A percentile compares a stretch with the other conserved stretches of the same genome.
Conservation (phyloP, 106 monocot species). For the Phalaenopsis equestris region DNA sequence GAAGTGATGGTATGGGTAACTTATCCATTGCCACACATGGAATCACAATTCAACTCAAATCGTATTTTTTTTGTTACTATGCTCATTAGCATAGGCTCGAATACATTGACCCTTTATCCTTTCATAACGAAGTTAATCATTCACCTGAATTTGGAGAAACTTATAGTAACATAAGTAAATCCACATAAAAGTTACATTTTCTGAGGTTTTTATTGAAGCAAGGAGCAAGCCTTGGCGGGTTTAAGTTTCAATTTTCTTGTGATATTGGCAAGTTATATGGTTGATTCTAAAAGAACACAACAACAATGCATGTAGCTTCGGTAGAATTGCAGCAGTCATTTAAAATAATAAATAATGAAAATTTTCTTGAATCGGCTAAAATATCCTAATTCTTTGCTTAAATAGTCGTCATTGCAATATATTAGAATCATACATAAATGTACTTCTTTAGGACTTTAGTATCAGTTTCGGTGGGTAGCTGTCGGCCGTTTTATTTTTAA, state of each 20-base stretch:
- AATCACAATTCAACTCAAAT: no score
- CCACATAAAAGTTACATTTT: neutral
- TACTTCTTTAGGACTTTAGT: neutral
- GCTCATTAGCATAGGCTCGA: neutral
- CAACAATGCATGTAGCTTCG: no score
- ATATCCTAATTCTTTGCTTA: neutral
- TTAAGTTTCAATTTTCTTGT: no score
- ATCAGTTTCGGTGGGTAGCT: neutral
- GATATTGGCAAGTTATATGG: no score
- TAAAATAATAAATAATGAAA: neutral
- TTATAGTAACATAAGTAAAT: neutral
- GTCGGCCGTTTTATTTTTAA: neutral
- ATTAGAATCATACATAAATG: neutral
- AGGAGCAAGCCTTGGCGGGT: no score
- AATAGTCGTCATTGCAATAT: neutral
- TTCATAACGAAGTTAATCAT: neutral
- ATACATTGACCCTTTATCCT: neutral
- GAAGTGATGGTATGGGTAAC: no score
- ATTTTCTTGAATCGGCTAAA: neutral
- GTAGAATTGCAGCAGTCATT: neutral
- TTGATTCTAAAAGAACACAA: no score
- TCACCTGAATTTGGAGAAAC: neutral
- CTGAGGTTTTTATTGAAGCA: no score
- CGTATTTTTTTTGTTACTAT: no score
- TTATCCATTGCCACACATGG: no score